Percentiles rank a stretch among this genome's conserved stretches.
Evolutionary conservation across 208 protist species (phyloP).

Genomic region (Angomonas ambiguus): DNA sequence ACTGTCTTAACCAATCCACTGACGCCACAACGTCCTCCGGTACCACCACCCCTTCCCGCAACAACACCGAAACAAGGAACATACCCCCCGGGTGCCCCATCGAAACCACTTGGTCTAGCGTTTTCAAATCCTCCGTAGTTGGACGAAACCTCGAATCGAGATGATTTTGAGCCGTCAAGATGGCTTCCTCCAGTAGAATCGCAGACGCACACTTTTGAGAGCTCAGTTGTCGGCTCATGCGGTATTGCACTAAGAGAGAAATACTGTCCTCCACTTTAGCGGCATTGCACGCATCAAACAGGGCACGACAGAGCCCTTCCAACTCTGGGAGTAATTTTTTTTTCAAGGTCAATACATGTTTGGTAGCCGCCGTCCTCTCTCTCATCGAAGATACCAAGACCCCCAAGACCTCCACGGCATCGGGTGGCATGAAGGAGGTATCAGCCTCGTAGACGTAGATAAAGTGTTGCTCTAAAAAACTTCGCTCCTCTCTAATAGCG

Average conservation of each 20-base stretch:
- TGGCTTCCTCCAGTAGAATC: constrained; percentile 6
- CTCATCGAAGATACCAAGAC: neutral
- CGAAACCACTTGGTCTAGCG: constrained; percentile 49
- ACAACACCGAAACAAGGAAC: constrained; percentile 50
- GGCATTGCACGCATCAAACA: neutral
- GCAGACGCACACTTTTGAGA: neutral
- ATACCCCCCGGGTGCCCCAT: constrained; percentile 61
- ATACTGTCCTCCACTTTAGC: neutral
- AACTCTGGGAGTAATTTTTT: neutral
- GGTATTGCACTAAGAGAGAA: neutral
- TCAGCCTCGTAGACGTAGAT: neutral
- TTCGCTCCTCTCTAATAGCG: neutral
- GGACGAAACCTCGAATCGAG: neutral
- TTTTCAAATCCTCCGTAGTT: constrained; percentile 12
- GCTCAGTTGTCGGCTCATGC: neutral
- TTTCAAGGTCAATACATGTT: neutral
- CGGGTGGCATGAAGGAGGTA: neutral
- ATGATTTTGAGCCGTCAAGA: neutral
- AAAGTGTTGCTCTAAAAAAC: neutral
- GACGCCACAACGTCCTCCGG: constrained; percentile 31
- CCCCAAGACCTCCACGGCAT: neutral
- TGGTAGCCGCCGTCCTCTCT: neutral
- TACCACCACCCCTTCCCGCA: constrained; percentile 50
- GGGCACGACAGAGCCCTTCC: neutral
- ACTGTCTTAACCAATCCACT: constrained; percentile 56